These are phyloP conservation scores for Xylaria polymorpha DNA, from an alignment of 2,329 filamentous ascomycete species.

Conservation along the genomic window DNA sequence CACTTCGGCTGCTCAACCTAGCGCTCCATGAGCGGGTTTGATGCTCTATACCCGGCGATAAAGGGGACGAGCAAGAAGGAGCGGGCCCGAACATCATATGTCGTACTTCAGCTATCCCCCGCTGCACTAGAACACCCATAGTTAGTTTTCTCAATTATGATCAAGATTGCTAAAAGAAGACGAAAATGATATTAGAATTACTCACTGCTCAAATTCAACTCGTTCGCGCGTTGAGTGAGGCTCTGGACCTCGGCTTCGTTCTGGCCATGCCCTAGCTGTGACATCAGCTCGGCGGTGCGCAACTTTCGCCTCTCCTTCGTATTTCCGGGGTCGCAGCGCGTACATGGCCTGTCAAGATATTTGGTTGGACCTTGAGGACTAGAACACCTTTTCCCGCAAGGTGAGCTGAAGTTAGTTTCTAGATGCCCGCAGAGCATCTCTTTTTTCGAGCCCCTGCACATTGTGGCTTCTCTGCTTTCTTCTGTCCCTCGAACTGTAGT, in stretches of 20 bases:
- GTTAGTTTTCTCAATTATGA: no score
- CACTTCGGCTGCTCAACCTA: background rate
- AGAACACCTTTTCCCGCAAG: constrained; percentile 30
- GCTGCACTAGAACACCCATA: background rate
- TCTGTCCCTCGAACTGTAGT: no score
- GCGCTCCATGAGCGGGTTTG: background rate
- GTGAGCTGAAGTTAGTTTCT: constrained; percentile 37
- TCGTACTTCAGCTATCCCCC: background rate
- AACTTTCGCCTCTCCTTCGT: background rate
- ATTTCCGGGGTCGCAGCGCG: constrained; percentile 50
- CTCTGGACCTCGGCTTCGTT: background rate
- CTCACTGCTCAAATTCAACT: background rate
- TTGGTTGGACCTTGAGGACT: constrained; percentile 24
- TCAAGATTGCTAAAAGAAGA: no score
- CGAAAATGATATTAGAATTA: no score
- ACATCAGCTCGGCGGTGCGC: constrained; percentile 14
- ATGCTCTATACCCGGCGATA: background rate
- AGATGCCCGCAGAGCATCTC: constrained; percentile 47
- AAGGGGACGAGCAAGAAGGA: no score
- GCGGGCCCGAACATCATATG: background rate
- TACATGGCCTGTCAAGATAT: constrained; percentile 53
- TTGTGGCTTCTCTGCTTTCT: constrained; percentile 17
- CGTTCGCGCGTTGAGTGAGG: background rate
- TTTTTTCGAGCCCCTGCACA: constrained; percentile 44
- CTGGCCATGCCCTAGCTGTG: background rate